Evolutionary conservation across 495 filamentous ascomycete genomes (phyloP).

Genomic region (Neurospora tetrasperma): DNA sequence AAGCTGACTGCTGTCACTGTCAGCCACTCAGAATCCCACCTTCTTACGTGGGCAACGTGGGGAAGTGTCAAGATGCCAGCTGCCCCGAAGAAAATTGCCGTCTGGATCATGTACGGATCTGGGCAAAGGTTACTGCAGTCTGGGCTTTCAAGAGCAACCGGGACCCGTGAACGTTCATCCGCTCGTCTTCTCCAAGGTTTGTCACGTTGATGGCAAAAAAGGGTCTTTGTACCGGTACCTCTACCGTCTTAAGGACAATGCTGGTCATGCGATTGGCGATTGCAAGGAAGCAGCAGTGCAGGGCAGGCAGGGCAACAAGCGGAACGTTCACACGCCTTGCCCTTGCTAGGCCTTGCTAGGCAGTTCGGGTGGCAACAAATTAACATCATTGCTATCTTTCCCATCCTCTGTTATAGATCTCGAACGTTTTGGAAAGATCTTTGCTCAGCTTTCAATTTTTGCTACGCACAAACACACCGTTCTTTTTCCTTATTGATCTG

Average conservation of each 20-base stretch:
- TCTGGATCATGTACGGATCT: not conserved
- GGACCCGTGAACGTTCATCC: not conserved
- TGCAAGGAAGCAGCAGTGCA: not conserved
- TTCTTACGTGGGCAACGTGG: not conserved
- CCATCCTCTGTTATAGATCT: not conserved
- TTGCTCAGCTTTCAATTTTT: not conserved
- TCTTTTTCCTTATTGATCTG: not conserved
- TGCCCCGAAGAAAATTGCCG: not conserved
- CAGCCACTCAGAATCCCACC: not conserved
- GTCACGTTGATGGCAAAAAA: not conserved
- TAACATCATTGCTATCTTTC: not conserved
- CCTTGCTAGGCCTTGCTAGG: not conserved
- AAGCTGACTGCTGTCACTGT: not conserved
- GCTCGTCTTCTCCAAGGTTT: not conserved
- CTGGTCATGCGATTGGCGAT: not conserved
- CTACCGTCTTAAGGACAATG: not conserved
- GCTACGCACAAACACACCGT: not conserved
- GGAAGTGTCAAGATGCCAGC: not conserved
- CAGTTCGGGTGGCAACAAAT: not conserved
- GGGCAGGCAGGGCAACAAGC: not conserved
- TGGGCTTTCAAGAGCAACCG: not conserved
- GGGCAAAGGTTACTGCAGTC: not conserved
- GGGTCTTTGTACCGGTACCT: not conserved
- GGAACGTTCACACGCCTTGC: not conserved
- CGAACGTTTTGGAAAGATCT: not conserved